Percentiles rank a stretch among this genome's conserved stretches.
phyloP scores from a whole-genome alignment of 306 rosid genomes.

The Sophora flavescens region DNA sequence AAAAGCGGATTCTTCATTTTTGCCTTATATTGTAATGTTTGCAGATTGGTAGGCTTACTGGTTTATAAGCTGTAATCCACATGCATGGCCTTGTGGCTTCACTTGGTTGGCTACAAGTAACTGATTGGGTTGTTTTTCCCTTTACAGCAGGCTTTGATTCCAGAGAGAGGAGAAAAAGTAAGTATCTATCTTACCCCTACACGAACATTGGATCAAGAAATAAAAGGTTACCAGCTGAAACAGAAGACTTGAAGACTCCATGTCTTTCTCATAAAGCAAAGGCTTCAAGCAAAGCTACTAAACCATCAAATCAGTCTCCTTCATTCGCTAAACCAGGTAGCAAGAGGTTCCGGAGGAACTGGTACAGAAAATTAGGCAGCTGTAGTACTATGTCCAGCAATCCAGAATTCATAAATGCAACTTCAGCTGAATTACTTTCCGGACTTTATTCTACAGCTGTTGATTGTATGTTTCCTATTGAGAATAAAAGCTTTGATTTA shows the following conservation, averaged over 20 bases:
- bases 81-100: constrained; percentile 18
- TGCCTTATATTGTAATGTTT: constrained; percentile 18
- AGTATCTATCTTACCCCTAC: constrained; percentile 84
- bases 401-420: constrained; percentile 53
- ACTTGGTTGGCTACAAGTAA: constrained; percentile 3
- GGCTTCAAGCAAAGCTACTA: constrained; percentile 27
- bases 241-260: constrained; percentile 44
- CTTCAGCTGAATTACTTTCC: constrained; percentile 64
- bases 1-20: neutral
- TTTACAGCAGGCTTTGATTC: constrained; percentile 55
- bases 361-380: constrained; percentile 65
- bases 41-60: constrained; percentile 19
- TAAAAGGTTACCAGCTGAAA: constrained; percentile 51
- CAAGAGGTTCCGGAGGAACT: constrained; percentile 71
- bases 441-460: constrained; percentile 75
- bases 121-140: constrained; percentile 29
- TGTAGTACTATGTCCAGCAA: constrained; percentile 43
- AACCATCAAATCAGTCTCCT: constrained; percentile 35
- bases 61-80: constrained; percentile 10
- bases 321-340: constrained; percentile 51
- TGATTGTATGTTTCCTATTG: constrained; percentile 57
- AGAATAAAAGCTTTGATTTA: constrained; percentile 56
- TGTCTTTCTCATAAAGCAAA: constrained; percentile 43
- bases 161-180: constrained; percentile 80
- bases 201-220: constrained; percentile 56